phyloP scores from a whole-genome alignment of 176 grass and related monocot species.

The Lolium multiflorum region DNA sequence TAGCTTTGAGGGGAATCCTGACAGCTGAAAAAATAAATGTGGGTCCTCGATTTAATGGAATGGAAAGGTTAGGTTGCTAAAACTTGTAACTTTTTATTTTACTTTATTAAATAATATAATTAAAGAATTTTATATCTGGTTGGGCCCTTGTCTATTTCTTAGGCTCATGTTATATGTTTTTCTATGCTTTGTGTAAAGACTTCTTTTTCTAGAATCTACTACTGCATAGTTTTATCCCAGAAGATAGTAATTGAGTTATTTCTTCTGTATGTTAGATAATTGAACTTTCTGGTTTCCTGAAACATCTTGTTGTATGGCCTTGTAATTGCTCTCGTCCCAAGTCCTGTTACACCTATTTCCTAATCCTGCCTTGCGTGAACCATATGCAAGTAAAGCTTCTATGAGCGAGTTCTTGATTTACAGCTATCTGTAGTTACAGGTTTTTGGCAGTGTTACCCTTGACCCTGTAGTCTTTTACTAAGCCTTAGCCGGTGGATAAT shows the following conservation, averaged over 20 bases:
- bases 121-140: constrained; percentile 30
- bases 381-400: constrained; percentile 15
- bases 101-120: constrained; percentile 1
- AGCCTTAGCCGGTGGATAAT: constrained; percentile 11
- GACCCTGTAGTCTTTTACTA: too few relatives aligned
- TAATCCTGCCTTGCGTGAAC: background rate
- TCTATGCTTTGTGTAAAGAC: background rate
- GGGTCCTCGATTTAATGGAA: constrained; percentile 75
- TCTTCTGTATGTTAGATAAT: constrained; percentile 19
- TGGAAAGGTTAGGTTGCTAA: constrained; percentile 76
- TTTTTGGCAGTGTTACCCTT: too few relatives aligned
- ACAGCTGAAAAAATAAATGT: constrained; percentile 76
- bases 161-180: constrained; percentile 5
- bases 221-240: too few relatives aligned
- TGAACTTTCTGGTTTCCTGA: background rate
- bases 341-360: constrained; percentile 12
- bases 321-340: constrained; percentile 7
- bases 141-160: background rate
- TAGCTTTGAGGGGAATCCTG: constrained; percentile 68
- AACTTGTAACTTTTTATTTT: constrained; percentile 25
- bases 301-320: background rate
- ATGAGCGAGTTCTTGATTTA: constrained; percentile 26
- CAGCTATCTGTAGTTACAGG: too few relatives aligned
- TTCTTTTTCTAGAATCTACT: background rate
- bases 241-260: constrained; percentile 4